phyloP scores from a whole-genome alignment of 2,329 filamentous ascomycete genomes.

The Cladobotryum protrusum region DNA sequence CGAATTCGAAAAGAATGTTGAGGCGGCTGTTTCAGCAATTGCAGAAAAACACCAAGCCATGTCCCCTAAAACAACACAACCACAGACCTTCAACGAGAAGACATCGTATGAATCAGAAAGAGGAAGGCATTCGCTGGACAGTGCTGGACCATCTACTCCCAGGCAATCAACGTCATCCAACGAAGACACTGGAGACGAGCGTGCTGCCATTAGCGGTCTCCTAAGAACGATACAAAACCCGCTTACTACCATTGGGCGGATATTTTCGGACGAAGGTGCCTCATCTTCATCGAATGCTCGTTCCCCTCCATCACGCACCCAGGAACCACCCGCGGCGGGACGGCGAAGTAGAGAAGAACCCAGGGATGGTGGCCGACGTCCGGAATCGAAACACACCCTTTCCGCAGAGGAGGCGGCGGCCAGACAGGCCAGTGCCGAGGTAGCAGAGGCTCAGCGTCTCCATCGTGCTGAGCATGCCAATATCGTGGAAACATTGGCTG shows the following conservation, averaged over 20 bases:
- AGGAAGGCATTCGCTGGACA: conserved; percentile 38
- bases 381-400: conserved; percentile 39
- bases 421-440: conserved; percentile 82
- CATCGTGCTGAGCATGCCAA: conserved; percentile 80
- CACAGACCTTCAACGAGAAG: conserved; percentile 41
- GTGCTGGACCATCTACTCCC: conserved; percentile 31
- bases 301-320: conserved; percentile 23
- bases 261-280: conserved; percentile 69
- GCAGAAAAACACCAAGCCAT: conserved; percentile 73
- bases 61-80: conserved; percentile 38
- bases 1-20: conserved; percentile 94
- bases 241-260: conserved; percentile 84
- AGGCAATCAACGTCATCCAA: conserved; percentile 50
- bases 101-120: conserved; percentile 25
- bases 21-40: conserved; percentile 90
- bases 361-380: conserved; percentile 22
- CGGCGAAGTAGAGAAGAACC: not conserved
- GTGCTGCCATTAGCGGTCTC: conserved; percentile 75
- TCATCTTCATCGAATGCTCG: conserved; percentile 31
- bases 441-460: conserved; percentile 77
- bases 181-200: conserved; percentile 59
- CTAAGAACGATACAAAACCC: conserved; percentile 87
- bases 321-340: conserved; percentile 1
- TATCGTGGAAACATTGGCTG: conserved; percentile 86
- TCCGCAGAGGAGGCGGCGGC: conserved; percentile 84